Conservation (phyloP, 179 eudicot genomes). For the Amaranthus tricolor region DNA sequence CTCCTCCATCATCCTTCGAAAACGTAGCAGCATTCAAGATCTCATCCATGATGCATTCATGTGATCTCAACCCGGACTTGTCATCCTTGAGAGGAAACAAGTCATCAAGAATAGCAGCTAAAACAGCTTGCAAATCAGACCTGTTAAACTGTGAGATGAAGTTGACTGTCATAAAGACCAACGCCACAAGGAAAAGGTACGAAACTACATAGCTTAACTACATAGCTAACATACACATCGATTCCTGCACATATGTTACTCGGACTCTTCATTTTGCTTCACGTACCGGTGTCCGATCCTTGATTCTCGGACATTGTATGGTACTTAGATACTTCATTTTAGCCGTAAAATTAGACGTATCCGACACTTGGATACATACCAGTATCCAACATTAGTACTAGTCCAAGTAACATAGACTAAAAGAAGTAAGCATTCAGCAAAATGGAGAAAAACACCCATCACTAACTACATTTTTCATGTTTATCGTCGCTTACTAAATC, state of each 20-base stretch:
- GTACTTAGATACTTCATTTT: too few relatives aligned
- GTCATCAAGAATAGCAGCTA: slow-evolving; percentile 54
- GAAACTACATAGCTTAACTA: slow-evolving; percentile 17
- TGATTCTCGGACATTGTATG: too few relatives aligned
- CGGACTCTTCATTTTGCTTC: too few relatives aligned
- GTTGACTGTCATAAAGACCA: slow-evolving; percentile 30
- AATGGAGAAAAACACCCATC: neutral
- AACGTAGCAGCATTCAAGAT: slow-evolving; percentile 57
- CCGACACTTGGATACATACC: too few relatives aligned
- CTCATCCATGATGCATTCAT: slow-evolving; percentile 29
- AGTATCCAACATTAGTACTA: too few relatives aligned
- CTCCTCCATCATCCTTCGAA: slow-evolving; percentile 41
- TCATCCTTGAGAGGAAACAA: slow-evolving; percentile 40
- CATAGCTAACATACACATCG: neutral
- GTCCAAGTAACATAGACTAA: too few relatives aligned
- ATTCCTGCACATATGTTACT: neutral
- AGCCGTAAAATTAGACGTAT: too few relatives aligned
- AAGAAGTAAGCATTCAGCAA: neutral
- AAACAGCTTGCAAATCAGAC: slow-evolving; percentile 72
- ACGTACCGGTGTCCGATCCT: too few relatives aligned
- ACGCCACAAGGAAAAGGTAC: slow-evolving; percentile 1
- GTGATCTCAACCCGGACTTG: slow-evolving; percentile 39
- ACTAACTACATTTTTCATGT: neutral
- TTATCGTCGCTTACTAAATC: neutral
- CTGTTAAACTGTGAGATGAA: slow-evolving; percentile 53